Conservation (phyloP, 2,329 filamentous ascomycete species). For the Teratosphaeria viscida region DNA sequence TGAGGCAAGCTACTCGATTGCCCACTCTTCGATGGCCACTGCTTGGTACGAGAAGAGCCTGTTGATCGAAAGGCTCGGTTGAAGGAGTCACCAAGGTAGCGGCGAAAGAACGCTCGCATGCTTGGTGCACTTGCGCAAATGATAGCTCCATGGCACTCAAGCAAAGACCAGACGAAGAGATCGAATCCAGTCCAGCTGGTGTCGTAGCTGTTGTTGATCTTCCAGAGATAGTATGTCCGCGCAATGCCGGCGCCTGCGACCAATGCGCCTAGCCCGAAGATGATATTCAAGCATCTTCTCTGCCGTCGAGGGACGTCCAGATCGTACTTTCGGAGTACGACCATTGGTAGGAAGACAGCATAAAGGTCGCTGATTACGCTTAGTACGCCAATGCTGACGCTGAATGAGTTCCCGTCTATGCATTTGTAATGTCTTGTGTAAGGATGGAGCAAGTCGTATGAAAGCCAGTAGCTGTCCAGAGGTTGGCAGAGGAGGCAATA, state of each 20-base stretch:
- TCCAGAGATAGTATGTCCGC: slow-evolving; percentile 22
- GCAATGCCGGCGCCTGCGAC: slow-evolving; percentile 24
- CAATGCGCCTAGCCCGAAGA: slow-evolving; percentile 17
- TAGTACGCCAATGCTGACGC: slow-evolving; percentile 12
- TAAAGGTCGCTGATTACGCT: slow-evolving; percentile 14
- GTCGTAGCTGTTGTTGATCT: slow-evolving; percentile 13
- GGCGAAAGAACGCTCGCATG: slow-evolving; percentile 19
- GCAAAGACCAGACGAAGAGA: slow-evolving; percentile 18
- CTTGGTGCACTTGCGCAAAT: slow-evolving; percentile 23
- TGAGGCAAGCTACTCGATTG: not conserved
- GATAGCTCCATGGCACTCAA: slow-evolving; percentile 22
- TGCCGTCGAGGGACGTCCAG: slow-evolving; percentile 24
- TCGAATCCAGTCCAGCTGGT: slow-evolving; percentile 17
- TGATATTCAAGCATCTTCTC: slow-evolving; percentile 4
- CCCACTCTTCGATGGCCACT: not conserved
- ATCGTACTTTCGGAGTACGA: slow-evolving; percentile 33
- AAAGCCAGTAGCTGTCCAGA: slow-evolving; percentile 12
- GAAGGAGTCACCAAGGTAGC: slow-evolving; percentile 11
- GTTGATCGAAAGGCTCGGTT: slow-evolving; percentile 1
- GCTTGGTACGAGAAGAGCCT: not conserved
- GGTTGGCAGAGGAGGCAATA: slow-evolving; percentile 11
- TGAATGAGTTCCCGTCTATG: slow-evolving; percentile 20
- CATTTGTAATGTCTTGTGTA: slow-evolving; percentile 17
- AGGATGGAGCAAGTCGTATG: slow-evolving; percentile 4
- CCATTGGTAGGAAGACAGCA: slow-evolving; percentile 17